Evolutionary conservation across 2,329 filamentous ascomycete species (phyloP).

Genomic region (Paecilomyces dactylethromorphus): DNA sequence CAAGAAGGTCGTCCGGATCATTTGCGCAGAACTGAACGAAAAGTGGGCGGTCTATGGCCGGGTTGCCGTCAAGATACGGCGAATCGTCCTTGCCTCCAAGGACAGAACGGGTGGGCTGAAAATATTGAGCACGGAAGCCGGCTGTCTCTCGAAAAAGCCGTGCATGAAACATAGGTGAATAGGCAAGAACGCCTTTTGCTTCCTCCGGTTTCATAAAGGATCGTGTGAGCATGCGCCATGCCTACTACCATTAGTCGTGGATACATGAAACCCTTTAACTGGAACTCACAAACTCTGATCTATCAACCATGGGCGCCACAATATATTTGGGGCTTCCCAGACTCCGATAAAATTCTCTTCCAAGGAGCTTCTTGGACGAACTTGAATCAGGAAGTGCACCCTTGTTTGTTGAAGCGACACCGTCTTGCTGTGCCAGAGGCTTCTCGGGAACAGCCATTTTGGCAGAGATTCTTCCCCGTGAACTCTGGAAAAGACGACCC

Average conservation of each 20-base stretch:
- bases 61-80: constrained; percentile 77
- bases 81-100: constrained; percentile 21
- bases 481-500: constrained; percentile 16
- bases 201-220: constrained; percentile 72
- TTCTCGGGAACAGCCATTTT: constrained; percentile 23
- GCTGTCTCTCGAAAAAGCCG: constrained; percentile 73
- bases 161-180: constrained; percentile 95
- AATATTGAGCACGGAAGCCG: constrained; percentile 72
- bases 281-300: constrained; percentile 82
- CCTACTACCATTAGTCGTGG: constrained; percentile 46
- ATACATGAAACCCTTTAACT: background rate
- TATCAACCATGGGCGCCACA: constrained; percentile 95
- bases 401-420: constrained; percentile 13
- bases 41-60: constrained; percentile 73
- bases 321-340: constrained; percentile 87
- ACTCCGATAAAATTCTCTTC: constrained; percentile 88
- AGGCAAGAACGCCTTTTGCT: constrained; percentile 66
- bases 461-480: constrained; percentile 4
- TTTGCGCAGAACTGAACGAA: constrained; percentile 87
- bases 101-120: constrained; percentile 57
- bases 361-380: constrained; percentile 59
- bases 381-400: constrained; percentile 7
- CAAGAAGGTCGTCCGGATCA: constrained; percentile 40
- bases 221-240: constrained; percentile 93
- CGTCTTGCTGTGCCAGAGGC: constrained; percentile 9